Evolutionary conservation across 140 eudicot species (phyloP).

Genomic region (Anethum foeniculum): DNA sequence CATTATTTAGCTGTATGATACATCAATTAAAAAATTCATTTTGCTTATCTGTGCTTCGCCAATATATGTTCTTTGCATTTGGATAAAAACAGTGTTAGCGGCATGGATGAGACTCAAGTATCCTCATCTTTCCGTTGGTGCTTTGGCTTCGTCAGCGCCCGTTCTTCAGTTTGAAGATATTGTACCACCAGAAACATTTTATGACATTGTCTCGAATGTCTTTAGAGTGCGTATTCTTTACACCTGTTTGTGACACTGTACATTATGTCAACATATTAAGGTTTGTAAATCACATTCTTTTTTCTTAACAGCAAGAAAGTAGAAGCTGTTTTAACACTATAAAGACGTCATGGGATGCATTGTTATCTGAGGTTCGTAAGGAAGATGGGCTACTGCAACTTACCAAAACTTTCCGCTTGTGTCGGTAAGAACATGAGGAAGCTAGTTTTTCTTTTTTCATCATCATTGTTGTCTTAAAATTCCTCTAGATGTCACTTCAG

Average conservation of each 20-base stretch:
- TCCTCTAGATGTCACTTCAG: neutral
- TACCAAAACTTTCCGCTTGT: constrained; percentile 58
- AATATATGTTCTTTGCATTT: neutral
- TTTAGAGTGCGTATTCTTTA: constrained; percentile 48
- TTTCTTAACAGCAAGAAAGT: constrained; percentile 57
- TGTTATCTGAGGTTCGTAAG: constrained; percentile 38
- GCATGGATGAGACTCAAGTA: constrained; percentile 97
- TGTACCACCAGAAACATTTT: constrained; percentile 70
- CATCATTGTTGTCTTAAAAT: neutral
- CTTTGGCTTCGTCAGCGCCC: constrained; percentile 96
- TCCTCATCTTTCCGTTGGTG: constrained; percentile 85
- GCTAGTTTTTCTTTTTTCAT: neutral
- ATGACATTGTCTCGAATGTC: constrained; percentile 73
- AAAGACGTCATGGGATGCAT: constrained; percentile 70
- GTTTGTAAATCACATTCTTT: neutral
- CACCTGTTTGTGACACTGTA: neutral
- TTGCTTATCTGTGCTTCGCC: neutral
- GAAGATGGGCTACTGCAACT: constrained; percentile 54
- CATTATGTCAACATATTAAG: neutral
- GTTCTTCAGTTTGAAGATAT: constrained; percentile 90
- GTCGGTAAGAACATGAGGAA: constrained; percentile 36
- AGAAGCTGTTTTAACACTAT: constrained; percentile 75
- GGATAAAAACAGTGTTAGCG: constrained; percentile 65
- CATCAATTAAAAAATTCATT: neutral
- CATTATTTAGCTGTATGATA: neutral